Conservation (phyloP, 2,329 filamentous ascomycete species). For the Fusarium sp. region DNA sequence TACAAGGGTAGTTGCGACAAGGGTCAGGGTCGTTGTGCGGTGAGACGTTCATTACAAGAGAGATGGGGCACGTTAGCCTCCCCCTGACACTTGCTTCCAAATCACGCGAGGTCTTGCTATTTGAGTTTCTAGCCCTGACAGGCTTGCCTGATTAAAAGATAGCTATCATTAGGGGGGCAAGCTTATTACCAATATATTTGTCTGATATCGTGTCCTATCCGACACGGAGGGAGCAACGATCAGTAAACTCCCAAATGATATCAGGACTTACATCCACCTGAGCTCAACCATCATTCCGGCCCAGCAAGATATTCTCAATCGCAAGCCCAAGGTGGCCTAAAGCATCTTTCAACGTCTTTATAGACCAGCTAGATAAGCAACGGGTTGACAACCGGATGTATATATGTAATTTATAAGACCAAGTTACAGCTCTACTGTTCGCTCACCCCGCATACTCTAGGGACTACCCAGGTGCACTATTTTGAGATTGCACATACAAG, state of each 20-base stretch:
- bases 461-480: too few species aligned
- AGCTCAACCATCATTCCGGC: not conserved
- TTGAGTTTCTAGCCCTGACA: too few species aligned
- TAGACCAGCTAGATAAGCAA: not conserved
- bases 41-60: too few species aligned
- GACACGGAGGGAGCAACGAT: not conserved
- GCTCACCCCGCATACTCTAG: too few species aligned
- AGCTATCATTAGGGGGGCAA: not conserved
- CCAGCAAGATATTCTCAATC: not conserved
- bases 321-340: not conserved
- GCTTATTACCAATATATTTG: not conserved
- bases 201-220: not conserved
- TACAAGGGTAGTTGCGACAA: too few species aligned
- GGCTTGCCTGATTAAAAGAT: too few species aligned
- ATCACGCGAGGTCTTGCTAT: too few species aligned
- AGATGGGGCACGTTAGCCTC: too few species aligned
- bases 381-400: not conserved
- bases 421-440: too few species aligned
- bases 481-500: too few species aligned
- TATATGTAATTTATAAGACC: not conserved
- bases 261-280: not conserved
- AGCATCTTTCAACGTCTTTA: not conserved
- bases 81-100: too few species aligned
- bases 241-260: not conserved
- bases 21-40: too few species aligned